Evolutionary conservation across 257 asterid species (phyloP), one percentile per base, ranked within the genome.

Genomic region (Nicotiana otophora): DNA sequence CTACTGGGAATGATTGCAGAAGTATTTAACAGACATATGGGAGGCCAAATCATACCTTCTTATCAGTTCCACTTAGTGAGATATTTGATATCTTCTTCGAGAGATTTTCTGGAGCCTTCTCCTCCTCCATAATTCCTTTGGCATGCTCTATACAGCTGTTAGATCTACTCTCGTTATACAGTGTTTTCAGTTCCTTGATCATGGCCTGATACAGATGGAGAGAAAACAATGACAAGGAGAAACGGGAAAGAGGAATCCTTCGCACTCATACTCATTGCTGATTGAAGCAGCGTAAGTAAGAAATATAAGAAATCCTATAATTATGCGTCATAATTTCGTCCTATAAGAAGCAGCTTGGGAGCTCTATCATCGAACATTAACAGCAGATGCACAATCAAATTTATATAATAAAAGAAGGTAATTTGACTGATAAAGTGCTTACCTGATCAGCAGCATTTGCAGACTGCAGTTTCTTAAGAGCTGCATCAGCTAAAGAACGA

Each of bases 131-230:
- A 83, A 94, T 85, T 77, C 92, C 98, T 62, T 91, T 88, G 80
- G 98, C 99, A 64, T 95, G 98, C 91, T 95, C 99, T 87, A 92
- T 87, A 67, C 98, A 95, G 84, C 91, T 92, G 87, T 86, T 91
- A 70, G 97, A 87, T 86, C 98, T 92, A 72, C 97, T 91, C 53
- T 94, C 95, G 31, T 85, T 81, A 72, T 81, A 82, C 83, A 95
- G 90, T 82, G 64, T 86, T 90, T 88, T 89, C 94, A 95, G 84
- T 61, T 92, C 97, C 86, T 91, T 89, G 85, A 91, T 81, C 80
- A 87, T 82, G 10, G 81, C 93, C 98, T 94, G 94, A 53, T 64
- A 80, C 54, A 75, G 78, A 46, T 53, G 81, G 84, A 67, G 60
- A 67, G 60, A 77, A 72, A 63, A 7, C 62, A 69, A 64, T 57